Percentiles rank a stretch among this genome's conserved stretches.
Conservation (phyloP, 2,329 filamentous ascomycete genomes). For the Cytospora chrysosperma region DNA sequence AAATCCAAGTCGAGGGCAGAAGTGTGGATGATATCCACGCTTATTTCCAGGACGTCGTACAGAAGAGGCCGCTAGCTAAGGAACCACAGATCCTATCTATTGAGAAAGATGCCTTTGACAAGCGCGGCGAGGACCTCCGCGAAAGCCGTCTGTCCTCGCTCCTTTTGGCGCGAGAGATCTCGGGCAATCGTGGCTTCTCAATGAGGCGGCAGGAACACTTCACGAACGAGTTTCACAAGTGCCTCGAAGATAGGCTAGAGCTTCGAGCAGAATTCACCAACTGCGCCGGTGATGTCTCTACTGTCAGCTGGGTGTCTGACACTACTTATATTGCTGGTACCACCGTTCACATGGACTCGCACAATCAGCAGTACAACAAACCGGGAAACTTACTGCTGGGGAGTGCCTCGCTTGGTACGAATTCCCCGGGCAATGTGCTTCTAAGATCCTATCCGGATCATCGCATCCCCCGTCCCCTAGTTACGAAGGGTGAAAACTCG, state of each 20-base stretch:
- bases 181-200: constrained; percentile 45
- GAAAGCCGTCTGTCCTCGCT: constrained; percentile 39
- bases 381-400: constrained; percentile 57
- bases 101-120: constrained; percentile 32
- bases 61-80: constrained; percentile 26
- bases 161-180: constrained; percentile 49
- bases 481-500: constrained; percentile 55
- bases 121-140: constrained; percentile 31
- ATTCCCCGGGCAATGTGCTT: constrained; percentile 36
- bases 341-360: constrained; percentile 59
- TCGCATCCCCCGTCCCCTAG: constrained; percentile 52
- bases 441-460: constrained; percentile 57
- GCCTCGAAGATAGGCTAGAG: constrained; percentile 52
- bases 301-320: constrained; percentile 56
- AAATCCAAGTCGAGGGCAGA: constrained; percentile 28
- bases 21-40: constrained; percentile 35
- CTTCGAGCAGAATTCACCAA: constrained; percentile 56
- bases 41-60: constrained; percentile 38
- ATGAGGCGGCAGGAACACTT: constrained; percentile 46
- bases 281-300: constrained; percentile 61
- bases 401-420: constrained; percentile 41
- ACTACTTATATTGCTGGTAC: constrained; percentile 60
- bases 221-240: constrained; percentile 43
- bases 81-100: constrained; percentile 33
- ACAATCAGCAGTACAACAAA: constrained; percentile 67